Conservation (phyloP, 495 filamentous ascomycete species). For the Symbiotaphrina buchneri region DNA sequence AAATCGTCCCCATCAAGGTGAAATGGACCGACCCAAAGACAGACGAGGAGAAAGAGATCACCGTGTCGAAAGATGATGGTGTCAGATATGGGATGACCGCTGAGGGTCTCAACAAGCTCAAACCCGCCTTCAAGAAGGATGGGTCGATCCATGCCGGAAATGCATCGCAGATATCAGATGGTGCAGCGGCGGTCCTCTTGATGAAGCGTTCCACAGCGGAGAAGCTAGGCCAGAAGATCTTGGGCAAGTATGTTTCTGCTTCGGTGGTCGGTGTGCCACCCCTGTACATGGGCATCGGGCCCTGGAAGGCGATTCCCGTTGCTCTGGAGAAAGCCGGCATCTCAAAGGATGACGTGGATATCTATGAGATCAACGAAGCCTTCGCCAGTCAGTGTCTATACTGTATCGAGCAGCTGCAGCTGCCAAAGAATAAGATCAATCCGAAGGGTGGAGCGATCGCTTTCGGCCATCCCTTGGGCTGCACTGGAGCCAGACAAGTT, state of each 20-base stretch:
- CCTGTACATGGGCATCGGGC: slow-evolving; percentile 86
- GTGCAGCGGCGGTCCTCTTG: slow-evolving; percentile 81
- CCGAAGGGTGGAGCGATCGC: slow-evolving; percentile 96
- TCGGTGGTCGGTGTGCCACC: slow-evolving; percentile 78
- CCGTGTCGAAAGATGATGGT: slow-evolving; percentile 73
- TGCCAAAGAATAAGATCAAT: slow-evolving; percentile 72
- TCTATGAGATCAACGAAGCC: slow-evolving; percentile 98
- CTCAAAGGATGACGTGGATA: slow-evolving; percentile 76
- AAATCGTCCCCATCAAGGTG: slow-evolving; percentile 72
- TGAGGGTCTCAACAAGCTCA: slow-evolving; percentile 75
- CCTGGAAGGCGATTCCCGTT: slow-evolving; percentile 89
- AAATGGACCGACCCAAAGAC: slow-evolving; percentile 78
- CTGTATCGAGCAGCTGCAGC: slow-evolving; percentile 72
- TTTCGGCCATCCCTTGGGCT: slow-evolving; percentile 93
- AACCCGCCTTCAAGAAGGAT: slow-evolving; percentile 75
- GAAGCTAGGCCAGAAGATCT: slow-evolving; percentile 63
- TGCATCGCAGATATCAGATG: slow-evolving; percentile 85
- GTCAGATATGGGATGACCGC: slow-evolving; percentile 66
- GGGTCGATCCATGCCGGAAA: slow-evolving; percentile 92
- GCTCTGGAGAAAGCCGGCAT: slow-evolving; percentile 73
- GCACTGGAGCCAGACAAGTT: slow-evolving; percentile 84
- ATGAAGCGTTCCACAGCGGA: slow-evolving; percentile 91
- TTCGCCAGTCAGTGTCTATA: slow-evolving; percentile 90
- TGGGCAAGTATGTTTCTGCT: slow-evolving; percentile 76
- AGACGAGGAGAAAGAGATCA: slow-evolving; percentile 64